Evolutionary conservation across 805 yeast genomes (phyloP).

Genomic region (Blastobotrys mokoenaii): DNA sequence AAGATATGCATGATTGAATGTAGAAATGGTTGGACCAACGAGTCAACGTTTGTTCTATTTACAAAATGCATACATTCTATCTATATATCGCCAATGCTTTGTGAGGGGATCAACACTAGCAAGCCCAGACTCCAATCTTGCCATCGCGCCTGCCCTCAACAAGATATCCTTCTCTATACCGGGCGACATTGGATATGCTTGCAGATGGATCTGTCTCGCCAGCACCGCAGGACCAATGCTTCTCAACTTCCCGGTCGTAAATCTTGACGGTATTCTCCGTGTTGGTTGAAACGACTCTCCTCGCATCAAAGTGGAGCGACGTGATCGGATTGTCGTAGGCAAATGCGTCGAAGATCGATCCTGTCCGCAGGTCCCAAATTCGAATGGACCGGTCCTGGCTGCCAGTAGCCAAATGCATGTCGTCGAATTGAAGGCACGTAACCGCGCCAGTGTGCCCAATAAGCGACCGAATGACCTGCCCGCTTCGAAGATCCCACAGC

Average conservation of each 20-base stretch:
- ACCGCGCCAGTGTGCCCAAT: conserved; percentile 66
- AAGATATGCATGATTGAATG: too few species aligned
- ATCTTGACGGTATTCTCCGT: conserved; percentile 44
- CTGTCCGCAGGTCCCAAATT: conserved; percentile 68
- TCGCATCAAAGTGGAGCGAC: conserved; percentile 50
- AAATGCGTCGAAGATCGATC: conserved; percentile 51
- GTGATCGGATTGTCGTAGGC: conserved; percentile 50
- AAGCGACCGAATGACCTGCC: conserved; percentile 52
- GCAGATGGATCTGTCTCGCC: conserved; percentile 28
- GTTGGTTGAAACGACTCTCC: conserved; percentile 47
- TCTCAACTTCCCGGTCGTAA: conserved; percentile 46
- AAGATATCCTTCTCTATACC: conserved; percentile 55
- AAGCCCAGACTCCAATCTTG: conserved; percentile 56
- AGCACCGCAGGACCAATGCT: conserved; percentile 47
- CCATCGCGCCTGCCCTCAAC: conserved; percentile 61
- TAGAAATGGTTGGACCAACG: too few species aligned
- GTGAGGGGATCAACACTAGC: conserved; percentile 1
- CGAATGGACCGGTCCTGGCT: conserved; percentile 54
- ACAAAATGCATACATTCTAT: too few species aligned
- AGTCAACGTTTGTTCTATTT: too few species aligned
- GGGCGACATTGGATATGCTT: conserved; percentile 34
- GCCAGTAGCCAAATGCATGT: conserved; percentile 54
- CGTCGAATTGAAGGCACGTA: conserved; percentile 61
- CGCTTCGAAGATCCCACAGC: conserved; percentile 67
- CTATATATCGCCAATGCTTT: too few species aligned